Evolutionary conservation across 306 rosid genomes (phyloP), one percentile per base, ranked within the genome.

Genomic region (Dicorynia guianensis): DNA sequence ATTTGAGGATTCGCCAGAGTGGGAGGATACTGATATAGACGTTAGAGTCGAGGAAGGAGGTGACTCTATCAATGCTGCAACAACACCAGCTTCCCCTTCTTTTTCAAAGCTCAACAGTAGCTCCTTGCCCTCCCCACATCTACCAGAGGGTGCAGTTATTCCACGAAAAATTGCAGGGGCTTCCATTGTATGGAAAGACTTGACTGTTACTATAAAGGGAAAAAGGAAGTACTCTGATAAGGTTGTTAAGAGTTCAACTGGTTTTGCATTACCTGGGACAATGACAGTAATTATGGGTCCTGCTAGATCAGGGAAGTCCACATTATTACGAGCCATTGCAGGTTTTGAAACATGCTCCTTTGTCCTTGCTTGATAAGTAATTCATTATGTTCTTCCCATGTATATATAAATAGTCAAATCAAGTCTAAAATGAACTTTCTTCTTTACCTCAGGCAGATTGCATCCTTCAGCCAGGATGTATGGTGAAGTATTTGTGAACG

Each of bases 281-380:
- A 91, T 96, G 95, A 92, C 99, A 0, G 97, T 96, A 36, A 89
- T 96, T 38, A 96, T 96, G 99, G 99, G 99, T 60, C 99, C 99
- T 42, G 93, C 97, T 67, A 96, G 85, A 76, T 92, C 99, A 3
- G 99, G 99, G 62, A 96, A 96, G 73, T 89, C 99, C 56, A 92
- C 99, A 0, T 90, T 96, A 33, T 86, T 96, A 63, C 82, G 91
- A 79, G 98, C 98, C 46, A 73, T 96, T 84, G 87, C 98, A 89
- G 99, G 99, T 96, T 39, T 80, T 66, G 43, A 71, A 76, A 70
- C 80, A 59, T 50, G 14, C 67, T 69, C 57, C 63, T 40, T 76
- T 62, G 7, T 68, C 13, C 55, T 59, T 77, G 63, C 71, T 19
- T 61, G 69, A 11, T 60, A 15, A 69, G 71, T 50, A 74, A 80